Base-by-base conservation (phyloP, 352 stramenopile species). In the Aphanomyces euteiches region DNA sequence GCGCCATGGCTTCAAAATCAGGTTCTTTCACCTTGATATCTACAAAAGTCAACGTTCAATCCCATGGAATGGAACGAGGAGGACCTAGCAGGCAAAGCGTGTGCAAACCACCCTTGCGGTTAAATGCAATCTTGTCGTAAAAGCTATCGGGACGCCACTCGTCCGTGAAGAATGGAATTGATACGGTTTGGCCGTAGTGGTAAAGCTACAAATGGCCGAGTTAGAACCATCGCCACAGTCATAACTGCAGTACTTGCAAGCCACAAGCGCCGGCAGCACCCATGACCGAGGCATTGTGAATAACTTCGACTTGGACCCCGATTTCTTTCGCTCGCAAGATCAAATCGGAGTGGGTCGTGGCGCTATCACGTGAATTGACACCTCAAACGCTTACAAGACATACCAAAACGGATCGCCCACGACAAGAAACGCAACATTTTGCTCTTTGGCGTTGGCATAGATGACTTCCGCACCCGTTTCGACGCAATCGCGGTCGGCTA, bases 1-100 rank as follows among this genome's bases (percentile, higher is more conserved):
- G 97, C 40, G 85, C 88, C 89, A 99, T 97, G 60, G 95, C 93
- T 36, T 98, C 90, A 76, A 98, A 99, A 81, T 99, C 96, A 47
- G 97, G 97, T 79, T 99, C 97, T 78, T 99, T 99, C 17, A 99
- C 94, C 83, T 99, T 99, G 77, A 99, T 99, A 78, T 99, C 96
- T 78, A 53, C 5, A 7, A 21, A 13, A 5, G 34, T 1, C 7
- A 36, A 36, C 13, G 1, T 53, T 58, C 17, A 36, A 12, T 37
- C 50, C 19, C 15, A 12, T 58, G 50, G 15, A 37, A 58, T 36
- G 36, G 3, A 7, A 58, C 15, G 21, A 37, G 15, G 17, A 58
- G 39, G 17, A 74, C 66, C 75, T 13, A 99, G 80, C 38, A 99
- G 77, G 78, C 96, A 99, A 6, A 99, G 86, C 54, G 97, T 99